Evolutionary conservation across 495 filamentous ascomycete genomes (phyloP).

Genomic region (Amorphotheca resinae): DNA sequence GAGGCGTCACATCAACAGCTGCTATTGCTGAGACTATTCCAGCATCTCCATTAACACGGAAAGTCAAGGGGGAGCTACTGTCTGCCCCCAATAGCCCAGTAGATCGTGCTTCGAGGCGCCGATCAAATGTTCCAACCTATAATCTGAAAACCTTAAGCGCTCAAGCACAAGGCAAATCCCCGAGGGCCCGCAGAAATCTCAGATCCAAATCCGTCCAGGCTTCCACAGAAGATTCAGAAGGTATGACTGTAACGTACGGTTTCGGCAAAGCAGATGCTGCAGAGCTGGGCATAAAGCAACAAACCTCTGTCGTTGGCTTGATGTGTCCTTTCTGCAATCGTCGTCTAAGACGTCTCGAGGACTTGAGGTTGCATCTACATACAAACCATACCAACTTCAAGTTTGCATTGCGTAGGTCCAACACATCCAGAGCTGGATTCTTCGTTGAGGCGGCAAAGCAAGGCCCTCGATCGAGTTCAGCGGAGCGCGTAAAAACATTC

Average conservation of each 20-base stretch:
- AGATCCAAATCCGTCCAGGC: conserved; percentile 19
- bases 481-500: conserved; percentile 16
- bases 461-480: neutral
- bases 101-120: conserved; percentile 19
- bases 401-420: conserved; percentile 29
- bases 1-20: neutral
- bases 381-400: conserved; percentile 31
- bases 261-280: conserved; percentile 10
- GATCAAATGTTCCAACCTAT: conserved; percentile 34
- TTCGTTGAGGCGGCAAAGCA: conserved; percentile 10
- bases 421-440: conserved; percentile 15
- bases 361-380: conserved; percentile 32
- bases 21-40: neutral
- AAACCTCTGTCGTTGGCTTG: conserved; percentile 29
- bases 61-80: neutral
- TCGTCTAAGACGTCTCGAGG: conserved; percentile 27
- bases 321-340: conserved; percentile 35
- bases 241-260: conserved; percentile 9
- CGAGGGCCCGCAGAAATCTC: conserved; percentile 25
- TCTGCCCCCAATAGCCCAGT: conserved; percentile 8
- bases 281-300: conserved; percentile 21
- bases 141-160: conserved; percentile 38
- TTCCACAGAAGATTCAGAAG: conserved; percentile 1
- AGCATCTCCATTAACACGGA: neutral
- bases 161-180: conserved; percentile 33